These are phyloP conservation scores for Mrakia gelida DNA, from an alignment of 768 basidiomycete genomes.

Conservation along the genomic window DNA sequence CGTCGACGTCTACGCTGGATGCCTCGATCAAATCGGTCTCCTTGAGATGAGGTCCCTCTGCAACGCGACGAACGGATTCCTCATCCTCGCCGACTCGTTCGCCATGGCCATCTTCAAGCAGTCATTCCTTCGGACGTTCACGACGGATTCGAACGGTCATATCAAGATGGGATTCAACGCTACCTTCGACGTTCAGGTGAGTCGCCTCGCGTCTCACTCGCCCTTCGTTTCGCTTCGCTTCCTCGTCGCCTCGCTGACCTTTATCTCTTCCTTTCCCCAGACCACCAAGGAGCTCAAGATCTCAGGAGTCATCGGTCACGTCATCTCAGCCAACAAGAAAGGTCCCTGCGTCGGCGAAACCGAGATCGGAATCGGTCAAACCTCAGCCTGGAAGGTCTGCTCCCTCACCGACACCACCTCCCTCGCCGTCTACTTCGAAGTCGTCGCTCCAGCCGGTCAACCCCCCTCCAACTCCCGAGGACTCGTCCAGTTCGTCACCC, in stretches of 20 bases:
- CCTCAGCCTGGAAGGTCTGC: conserved; percentile 97
- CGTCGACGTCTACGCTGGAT: conserved; percentile 92
- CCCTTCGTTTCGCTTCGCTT: not conserved
- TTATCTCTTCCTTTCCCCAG: conserved; percentile 46
- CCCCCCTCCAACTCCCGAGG: conserved; percentile 80
- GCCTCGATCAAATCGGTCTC: conserved; percentile 94
- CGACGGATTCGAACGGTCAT: conserved; percentile 85
- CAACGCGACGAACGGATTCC: conserved; percentile 93
- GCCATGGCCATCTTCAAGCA: conserved; percentile 98
- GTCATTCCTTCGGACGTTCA: conserved; percentile 86
- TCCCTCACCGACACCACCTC: conserved; percentile 80
- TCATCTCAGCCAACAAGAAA: conserved; percentile 95
- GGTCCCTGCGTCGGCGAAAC: conserved; percentile 96
- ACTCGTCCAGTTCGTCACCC: conserved; percentile 95
- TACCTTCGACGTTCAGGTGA: conserved; percentile 92
- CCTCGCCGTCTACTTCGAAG: conserved; percentile 93
- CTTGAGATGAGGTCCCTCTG: conserved; percentile 95
- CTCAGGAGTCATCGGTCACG: conserved; percentile 95
- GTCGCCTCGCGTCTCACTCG: conserved; percentile 23
- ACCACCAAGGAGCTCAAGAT: conserved; percentile 99
- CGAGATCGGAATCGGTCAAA: conserved; percentile 97
- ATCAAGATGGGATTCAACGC: conserved; percentile 98
- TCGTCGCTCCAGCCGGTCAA: conserved; percentile 86
- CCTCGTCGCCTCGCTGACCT: not conserved
- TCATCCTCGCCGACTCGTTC: conserved; percentile 94